A percentile compares a stretch with the other conserved stretches of the same genome.
These are phyloP conservation scores for Pulveroboletus sp. DNA, from an alignment of 768 basidiomycete species.

Conservation along the genomic window DNA sequence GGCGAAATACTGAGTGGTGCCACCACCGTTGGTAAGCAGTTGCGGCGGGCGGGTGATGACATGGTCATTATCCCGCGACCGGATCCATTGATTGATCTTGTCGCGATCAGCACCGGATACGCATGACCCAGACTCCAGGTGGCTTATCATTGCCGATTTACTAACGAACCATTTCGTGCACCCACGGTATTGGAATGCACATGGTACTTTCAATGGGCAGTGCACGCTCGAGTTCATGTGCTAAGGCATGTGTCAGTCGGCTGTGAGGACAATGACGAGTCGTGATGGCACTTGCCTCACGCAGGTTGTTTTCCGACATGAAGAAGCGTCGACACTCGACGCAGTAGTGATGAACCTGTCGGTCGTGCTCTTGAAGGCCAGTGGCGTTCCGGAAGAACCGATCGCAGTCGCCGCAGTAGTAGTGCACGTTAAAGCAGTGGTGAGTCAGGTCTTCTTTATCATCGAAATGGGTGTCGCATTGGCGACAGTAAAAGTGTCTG, in stretches of 20 bases:
- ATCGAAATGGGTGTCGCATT: constrained; percentile 43
- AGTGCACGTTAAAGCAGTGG: constrained; percentile 41
- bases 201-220: constrained; percentile 33
- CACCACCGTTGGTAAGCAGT: constrained; percentile 36
- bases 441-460: constrained; percentile 28
- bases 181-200: constrained; percentile 31
- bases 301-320: constrained; percentile 18
- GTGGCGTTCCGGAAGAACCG: constrained; percentile 36
- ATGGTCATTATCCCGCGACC: constrained; percentile 39
- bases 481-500: constrained; percentile 48
- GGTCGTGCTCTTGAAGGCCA: constrained; percentile 46
- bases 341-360: constrained; percentile 44
- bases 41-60: constrained; percentile 54
- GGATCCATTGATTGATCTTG: constrained; percentile 35
- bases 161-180: constrained; percentile 50
- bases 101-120: constrained; percentile 42
- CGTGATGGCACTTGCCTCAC: constrained; percentile 3
- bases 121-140: constrained; percentile 61
- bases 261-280: not conserved
- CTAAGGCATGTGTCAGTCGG: constrained; percentile 13
- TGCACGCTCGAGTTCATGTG: constrained; percentile 56
- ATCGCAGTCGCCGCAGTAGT: constrained; percentile 40
- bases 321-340: constrained; percentile 41
- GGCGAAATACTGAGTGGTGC: constrained; percentile 16
- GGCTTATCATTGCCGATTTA: constrained; percentile 50